Conservation (phyloP, 2,329 filamentous ascomycete species). For the Alternaria sp. region DNA sequence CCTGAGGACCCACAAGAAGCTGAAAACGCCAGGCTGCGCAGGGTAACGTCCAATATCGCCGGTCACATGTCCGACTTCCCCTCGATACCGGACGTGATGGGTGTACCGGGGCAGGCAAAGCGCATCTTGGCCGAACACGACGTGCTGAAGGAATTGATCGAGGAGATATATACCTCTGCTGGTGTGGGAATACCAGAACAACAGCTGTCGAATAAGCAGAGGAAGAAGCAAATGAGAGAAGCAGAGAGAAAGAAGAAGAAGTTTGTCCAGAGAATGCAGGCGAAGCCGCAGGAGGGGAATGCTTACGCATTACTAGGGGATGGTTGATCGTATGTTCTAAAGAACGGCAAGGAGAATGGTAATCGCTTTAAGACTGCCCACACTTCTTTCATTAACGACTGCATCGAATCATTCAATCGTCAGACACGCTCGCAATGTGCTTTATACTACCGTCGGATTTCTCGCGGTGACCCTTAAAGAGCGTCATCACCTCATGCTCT, state of each 20-base stretch:
- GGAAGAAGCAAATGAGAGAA: conserved; percentile 33
- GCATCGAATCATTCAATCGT: too few relatives aligned
- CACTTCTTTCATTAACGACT: too few relatives aligned
- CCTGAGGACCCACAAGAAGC: fast-evolving
- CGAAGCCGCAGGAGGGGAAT: neutral
- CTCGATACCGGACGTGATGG: conserved; percentile 29
- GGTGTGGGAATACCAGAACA: conserved; percentile 28
- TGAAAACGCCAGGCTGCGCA: neutral
- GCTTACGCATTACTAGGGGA: too few relatives aligned
- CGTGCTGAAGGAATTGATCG: conserved; percentile 22
- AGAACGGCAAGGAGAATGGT: too few relatives aligned
- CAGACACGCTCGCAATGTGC: too few relatives aligned
- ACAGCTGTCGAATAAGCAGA: conserved; percentile 28
- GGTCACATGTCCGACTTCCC: conserved; percentile 30
- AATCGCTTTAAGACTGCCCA: too few relatives aligned
- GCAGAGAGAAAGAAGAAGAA: conserved; percentile 37
- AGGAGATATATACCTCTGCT: conserved; percentile 36
- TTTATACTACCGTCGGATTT: too few relatives aligned
- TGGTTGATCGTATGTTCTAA: too few relatives aligned
- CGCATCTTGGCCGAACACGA: conserved; percentile 21
- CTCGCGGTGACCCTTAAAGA: too few relatives aligned
- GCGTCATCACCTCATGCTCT: too few relatives aligned
- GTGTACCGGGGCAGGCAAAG: conserved; percentile 32
- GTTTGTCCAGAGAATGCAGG: conserved; percentile 20
- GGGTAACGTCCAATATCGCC: conserved; percentile 10